These are phyloP conservation scores for Fusarium buharicum DNA, from an alignment of 2,329 filamentous ascomycete species.

Conservation along the genomic window DNA sequence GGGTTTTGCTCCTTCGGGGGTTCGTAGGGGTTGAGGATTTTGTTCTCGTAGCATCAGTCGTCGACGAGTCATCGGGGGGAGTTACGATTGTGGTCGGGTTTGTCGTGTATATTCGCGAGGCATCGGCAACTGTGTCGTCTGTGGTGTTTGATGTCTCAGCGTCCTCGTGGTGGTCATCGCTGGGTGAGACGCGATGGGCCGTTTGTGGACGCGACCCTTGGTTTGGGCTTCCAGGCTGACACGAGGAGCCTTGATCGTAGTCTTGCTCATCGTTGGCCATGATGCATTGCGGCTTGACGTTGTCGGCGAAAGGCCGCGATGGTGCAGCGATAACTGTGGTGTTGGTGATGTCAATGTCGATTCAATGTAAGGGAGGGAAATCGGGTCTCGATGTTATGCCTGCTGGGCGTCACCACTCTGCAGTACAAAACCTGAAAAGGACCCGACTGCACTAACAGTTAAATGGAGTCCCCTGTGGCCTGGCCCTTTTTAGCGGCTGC, in stretches of 20 bases:
- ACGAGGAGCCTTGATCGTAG: conserved; percentile 32
- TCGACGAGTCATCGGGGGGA: conserved; percentile 33
- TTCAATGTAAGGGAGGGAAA: conserved; percentile 21
- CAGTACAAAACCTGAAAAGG: conserved; percentile 24
- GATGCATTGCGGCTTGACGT: conserved; percentile 47
- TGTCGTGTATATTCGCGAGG: conserved; percentile 15
- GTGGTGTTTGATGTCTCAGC: conserved; percentile 36
- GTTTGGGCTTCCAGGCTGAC: conserved; percentile 30
- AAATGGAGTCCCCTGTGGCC: not conserved
- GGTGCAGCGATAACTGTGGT: conserved; percentile 11
- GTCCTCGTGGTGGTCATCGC: conserved; percentile 18
- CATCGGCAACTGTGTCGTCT: conserved; percentile 27
- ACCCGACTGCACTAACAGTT: conserved; percentile 20
- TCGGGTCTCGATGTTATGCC: conserved; percentile 32
- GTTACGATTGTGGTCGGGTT: conserved; percentile 24
- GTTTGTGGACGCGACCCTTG: conserved; percentile 42
- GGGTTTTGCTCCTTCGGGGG: conserved; percentile 1
- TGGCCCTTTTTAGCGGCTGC: conserved; percentile 20
- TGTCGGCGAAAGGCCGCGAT: conserved; percentile 20
- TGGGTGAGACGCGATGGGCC: conserved; percentile 42
- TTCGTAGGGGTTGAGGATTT: conserved; percentile 18
- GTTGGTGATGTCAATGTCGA: conserved; percentile 15
- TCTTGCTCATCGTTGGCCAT: conserved; percentile 52
- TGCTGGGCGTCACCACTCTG: conserved; percentile 17
- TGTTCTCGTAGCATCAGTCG: conserved; percentile 24